These are phyloP conservation scores for Dinochytrium kinnereticum DNA, from an alignment of 371 early-diverging fungal genomes.

Conservation along the genomic window DNA sequence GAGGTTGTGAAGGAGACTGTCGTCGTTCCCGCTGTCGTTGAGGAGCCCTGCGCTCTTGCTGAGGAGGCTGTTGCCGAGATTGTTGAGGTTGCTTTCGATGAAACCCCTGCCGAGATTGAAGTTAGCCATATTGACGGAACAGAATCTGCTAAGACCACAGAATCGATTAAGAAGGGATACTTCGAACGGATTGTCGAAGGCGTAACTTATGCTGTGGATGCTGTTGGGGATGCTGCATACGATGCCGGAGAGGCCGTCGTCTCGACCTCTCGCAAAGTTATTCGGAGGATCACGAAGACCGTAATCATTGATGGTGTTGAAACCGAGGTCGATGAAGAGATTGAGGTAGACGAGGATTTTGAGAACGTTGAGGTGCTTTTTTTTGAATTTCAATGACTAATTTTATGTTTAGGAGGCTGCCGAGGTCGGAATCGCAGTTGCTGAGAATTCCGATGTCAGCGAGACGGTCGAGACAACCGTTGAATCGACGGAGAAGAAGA, in stretches of 20 bases:
- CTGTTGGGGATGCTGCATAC: not conserved
- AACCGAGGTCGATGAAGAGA: not conserved
- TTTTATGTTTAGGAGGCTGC: not conserved
- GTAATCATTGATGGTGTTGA: slow-evolving; percentile 6
- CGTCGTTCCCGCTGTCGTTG: not conserved
- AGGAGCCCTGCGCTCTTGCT: not conserved
- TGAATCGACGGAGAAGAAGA: not conserved
- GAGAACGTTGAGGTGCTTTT: not conserved
- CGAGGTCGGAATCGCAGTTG: not conserved
- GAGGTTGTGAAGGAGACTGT: not conserved
- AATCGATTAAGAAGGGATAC: not conserved
- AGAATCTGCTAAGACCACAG: not conserved
- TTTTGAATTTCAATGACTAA: not conserved
- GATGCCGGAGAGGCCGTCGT: slow-evolving; percentile 9
- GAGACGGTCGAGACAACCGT: not conserved
- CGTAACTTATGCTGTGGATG: not conserved
- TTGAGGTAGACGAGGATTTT: not conserved
- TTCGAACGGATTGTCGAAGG: not conserved
- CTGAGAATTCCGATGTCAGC: not conserved
- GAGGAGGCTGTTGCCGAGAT: not conserved
- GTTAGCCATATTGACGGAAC: not conserved
- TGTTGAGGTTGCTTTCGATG: not conserved
- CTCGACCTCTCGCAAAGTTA: not conserved
- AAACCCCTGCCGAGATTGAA: not conserved
- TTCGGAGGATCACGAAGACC: not conserved